Evolutionary conservation across 768 basidiomycete genomes (phyloP).

Genomic region (Pulveroboletus ravenelii): DNA sequence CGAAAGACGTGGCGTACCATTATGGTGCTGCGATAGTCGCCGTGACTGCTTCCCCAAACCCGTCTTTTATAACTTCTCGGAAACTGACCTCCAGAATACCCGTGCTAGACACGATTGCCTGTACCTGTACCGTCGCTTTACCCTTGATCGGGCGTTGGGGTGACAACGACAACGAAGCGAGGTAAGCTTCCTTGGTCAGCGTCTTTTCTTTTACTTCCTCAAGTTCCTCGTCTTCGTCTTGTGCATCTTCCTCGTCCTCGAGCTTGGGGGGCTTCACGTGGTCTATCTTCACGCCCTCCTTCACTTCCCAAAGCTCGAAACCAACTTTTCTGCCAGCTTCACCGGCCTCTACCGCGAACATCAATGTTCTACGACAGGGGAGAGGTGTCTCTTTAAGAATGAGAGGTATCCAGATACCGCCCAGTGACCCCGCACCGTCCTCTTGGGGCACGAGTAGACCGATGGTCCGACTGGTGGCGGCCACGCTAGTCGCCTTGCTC

Average conservation of each 20-base stretch:
- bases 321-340: constrained; percentile 38
- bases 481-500: constrained; percentile 39
- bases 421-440: constrained; percentile 38
- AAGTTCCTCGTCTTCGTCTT: constrained; percentile 51
- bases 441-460: constrained; percentile 60
- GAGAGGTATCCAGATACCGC: constrained; percentile 64
- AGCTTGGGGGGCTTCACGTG: constrained; percentile 45
- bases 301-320: constrained; percentile 76
- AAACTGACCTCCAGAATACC: constrained; percentile 37
- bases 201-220: constrained; percentile 62
- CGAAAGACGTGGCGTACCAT: constrained; percentile 7
- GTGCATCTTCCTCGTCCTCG: constrained; percentile 43
- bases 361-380: constrained; percentile 57
- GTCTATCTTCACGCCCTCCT: constrained; percentile 62
- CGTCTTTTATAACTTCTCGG: constrained; percentile 34
- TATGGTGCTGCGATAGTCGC: constrained; percentile 23
- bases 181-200: constrained; percentile 47
- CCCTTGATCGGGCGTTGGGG: constrained; percentile 40
- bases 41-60: constrained; percentile 31
- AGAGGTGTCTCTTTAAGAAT: constrained; percentile 67
- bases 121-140: constrained; percentile 48
- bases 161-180: constrained; percentile 36
- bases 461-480: constrained; percentile 58
- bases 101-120: constrained; percentile 31
- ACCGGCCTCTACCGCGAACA: constrained; percentile 53